Evolutionary conservation across 176 grass and related monocot genomes (phyloP).

Genomic region (Cenchrus americanus): DNA sequence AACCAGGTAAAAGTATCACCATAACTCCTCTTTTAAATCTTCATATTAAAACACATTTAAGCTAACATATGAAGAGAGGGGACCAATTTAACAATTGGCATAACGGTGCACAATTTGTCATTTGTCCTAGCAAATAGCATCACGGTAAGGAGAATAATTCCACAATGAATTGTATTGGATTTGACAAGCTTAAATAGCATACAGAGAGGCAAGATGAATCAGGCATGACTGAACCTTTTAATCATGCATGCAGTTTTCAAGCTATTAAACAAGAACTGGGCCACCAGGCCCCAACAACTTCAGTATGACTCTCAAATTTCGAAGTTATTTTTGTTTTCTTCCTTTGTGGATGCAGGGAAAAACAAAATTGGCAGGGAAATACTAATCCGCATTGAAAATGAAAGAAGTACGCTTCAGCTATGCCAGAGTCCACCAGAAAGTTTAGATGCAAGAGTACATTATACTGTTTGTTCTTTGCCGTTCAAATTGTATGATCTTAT

Average conservation of each 20-base stretch:
- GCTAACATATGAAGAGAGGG: background rate
- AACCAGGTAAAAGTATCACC: conserved; percentile 2
- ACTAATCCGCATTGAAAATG: background rate
- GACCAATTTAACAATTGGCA: conserved; percentile 18
- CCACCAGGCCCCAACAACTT: background rate
- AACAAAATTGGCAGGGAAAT: background rate
- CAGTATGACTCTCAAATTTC: conserved; percentile 4
- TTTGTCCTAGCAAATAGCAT: conserved; percentile 6
- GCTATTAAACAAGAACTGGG: background rate
- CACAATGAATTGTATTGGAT: background rate
- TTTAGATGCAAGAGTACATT: conserved; percentile 1
- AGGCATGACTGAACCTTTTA: background rate
- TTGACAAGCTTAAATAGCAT: background rate
- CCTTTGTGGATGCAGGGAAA: background rate
- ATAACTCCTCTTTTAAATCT: background rate
- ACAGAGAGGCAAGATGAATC: background rate
- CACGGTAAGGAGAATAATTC: background rate
- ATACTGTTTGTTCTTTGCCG: conserved; percentile 22
- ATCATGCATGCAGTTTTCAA: background rate
- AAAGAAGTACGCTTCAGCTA: background rate
- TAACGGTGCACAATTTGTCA: background rate
- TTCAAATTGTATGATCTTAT: conserved; percentile 5
- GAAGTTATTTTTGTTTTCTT: conserved; percentile 13
- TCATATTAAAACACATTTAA: background rate
- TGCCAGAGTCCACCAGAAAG: background rate